Evolutionary conservation across 345 rosid species (phyloP), one percentile per base, ranked within the genome.

Genomic region (Iberis pinnata): DNA sequence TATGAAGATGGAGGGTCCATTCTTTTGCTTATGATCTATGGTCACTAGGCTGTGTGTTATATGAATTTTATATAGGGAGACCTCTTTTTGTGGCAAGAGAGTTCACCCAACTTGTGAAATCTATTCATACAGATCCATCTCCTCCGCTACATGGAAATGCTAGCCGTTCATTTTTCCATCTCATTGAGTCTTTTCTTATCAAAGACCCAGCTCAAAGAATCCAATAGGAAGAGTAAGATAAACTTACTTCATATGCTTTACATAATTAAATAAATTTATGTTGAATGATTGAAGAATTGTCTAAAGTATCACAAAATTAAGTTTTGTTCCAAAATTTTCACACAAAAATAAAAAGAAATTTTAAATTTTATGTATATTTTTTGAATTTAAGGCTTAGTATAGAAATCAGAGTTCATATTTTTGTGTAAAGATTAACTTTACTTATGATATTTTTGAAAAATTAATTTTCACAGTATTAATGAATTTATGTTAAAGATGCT

Each of bases 21-120:
- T 92, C 99, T 18, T 92, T 76, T 78, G 97, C 99, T 54, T 92
- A 97, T 64, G 99, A 92, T 71, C 71, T 92, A 17, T 92, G 99
- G 97, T 97, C 97, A 37, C 81, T 92, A 29, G 99, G 99, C 37
- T 92, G 99, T 76, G 97, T 88, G 33, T 76, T 92, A 17, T 92
- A 81, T 67, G 99, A 92, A 70, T 83, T 90, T 74, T 92, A 85
- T 67, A 73, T 79, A 31, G 99, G 99, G 37, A 79, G 73, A 64
- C 99, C 95, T 60, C 99, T 97, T 16, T 92, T 83, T 60, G 73
- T 80, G 68, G 94, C 80, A 45, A 80, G 75, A 70, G 97, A 92
- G 63, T 85, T 92, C 66, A 92, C 94, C 33, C 85, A 79, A 66
- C 87, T 92, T 19, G 99, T 85, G 56, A 83, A 75, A 69, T 81